Base-by-base conservation (phyloP, 305 asterid genomes). In the Fraxinus sp. region DNA sequence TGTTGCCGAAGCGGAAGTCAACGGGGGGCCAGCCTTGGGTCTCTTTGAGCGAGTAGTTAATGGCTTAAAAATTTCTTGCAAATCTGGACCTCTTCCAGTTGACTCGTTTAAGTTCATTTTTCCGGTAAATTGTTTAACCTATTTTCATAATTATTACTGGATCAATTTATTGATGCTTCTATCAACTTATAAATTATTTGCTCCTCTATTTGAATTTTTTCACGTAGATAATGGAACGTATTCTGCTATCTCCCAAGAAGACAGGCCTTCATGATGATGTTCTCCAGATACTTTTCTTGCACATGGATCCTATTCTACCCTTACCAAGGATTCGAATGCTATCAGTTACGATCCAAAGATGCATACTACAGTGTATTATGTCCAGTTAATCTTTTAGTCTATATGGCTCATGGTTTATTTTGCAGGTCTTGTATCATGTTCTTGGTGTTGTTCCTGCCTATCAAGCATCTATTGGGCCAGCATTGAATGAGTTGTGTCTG, bases 381-480 rank as follows among this genome's bases (percentile, higher is more conserved):
- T 10, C 76, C 66, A 62, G 75, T 73, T 18, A 74, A 43, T 79
- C 79, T 86, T 28, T 73, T 30, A 2, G 55, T 85, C 52, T 73
- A 81, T 75, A 49, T 72, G 86, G 80, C 88, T 86, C 81, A 83
- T 88, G 77, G 43, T 85, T 64, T 89, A 26, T 28, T 80, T 81
- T 90, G 52, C 92, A 96, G 99, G 99, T 93, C 81, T 90, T 96
- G 81, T 93, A 93, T 89, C 98, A 95, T 86, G 99, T 90, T 83
- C 95, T 96, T 81, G 98, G 99, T 75, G 94, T 92, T 86, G 96
- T 89, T 83, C 99, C 98, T 87, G 92, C 97, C 79, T 96, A 92
- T 89, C 95, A 92, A 87, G 85, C 88, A 82, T 92, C 98, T 72
- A 84, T 96, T 80, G 87, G 93, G 85, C 97, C 98, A 26, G 97